Percentiles rank a stretch among this genome's conserved stretches.
These are phyloP conservation scores for Sechiopsis laciniata DNA, from an alignment of 306 rosid genomes.

Conservation along the genomic window DNA sequence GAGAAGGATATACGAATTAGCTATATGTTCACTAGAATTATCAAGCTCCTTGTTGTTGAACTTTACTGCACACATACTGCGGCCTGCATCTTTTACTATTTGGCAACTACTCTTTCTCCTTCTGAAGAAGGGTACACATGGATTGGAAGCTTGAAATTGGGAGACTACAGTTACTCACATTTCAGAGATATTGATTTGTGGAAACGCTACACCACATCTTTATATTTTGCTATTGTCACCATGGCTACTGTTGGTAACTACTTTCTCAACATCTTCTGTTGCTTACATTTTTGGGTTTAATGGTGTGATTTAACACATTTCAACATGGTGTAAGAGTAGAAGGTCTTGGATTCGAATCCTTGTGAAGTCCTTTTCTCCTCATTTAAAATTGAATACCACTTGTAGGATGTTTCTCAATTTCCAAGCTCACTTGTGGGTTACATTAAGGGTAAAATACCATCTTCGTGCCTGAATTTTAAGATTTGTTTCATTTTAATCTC, in stretches of 20 bases:
- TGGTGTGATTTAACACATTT: too few relatives aligned
- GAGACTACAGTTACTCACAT: background rate
- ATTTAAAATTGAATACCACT: too few relatives aligned
- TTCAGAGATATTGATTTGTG: background rate
- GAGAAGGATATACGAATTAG: background rate
- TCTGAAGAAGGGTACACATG: background rate
- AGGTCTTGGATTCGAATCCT: too few relatives aligned
- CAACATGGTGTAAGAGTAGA: too few relatives aligned
- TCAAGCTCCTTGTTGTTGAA: background rate
- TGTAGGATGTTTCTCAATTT: too few relatives aligned
- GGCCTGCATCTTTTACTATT: background rate
- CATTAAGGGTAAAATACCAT: too few relatives aligned
- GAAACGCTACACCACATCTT: background rate
- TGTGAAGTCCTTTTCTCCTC: too few relatives aligned
- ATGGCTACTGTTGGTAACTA: background rate
- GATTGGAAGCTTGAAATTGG: background rate
- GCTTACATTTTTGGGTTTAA: too few relatives aligned
- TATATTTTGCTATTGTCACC: background rate
- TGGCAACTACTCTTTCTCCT: background rate
- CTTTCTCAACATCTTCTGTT: background rate
- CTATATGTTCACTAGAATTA: background rate
- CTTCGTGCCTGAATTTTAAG: too few relatives aligned
- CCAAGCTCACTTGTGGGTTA: too few relatives aligned
- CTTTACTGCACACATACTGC: background rate
- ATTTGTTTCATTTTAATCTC: too few relatives aligned